Evolutionary conservation across 2,329 filamentous ascomycete genomes (phyloP).

Genomic region (Alternaria sp.): DNA sequence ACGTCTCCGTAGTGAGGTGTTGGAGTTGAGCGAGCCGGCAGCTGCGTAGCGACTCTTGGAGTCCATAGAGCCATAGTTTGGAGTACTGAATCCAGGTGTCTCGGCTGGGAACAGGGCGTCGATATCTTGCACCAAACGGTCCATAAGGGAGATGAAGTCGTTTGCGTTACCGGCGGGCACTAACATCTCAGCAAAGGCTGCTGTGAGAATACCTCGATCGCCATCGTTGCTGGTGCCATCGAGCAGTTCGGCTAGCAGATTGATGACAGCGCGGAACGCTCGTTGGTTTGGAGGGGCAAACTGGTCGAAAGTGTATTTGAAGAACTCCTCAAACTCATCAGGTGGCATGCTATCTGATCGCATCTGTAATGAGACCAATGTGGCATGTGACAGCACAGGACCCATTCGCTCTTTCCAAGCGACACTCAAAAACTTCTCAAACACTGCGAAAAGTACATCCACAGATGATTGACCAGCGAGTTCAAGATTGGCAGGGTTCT

Average conservation of each 20-base stretch:
- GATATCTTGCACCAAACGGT: conserved; percentile 87
- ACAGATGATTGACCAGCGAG: conserved; percentile 75
- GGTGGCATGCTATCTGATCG: conserved; percentile 67
- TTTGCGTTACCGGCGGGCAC: conserved; percentile 78
- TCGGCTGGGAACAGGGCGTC: conserved; percentile 82
- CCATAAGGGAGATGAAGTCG: conserved; percentile 85
- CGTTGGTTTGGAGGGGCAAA: conserved; percentile 68
- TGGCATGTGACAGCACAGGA: conserved; percentile 74
- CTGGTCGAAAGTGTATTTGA: conserved; percentile 59
- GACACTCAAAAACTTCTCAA: conserved; percentile 88
- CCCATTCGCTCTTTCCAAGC: conserved; percentile 92
- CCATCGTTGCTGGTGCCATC: conserved; percentile 91
- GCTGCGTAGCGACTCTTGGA: conserved; percentile 65
- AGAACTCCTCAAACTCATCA: conserved; percentile 71
- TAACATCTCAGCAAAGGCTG: conserved; percentile 86
- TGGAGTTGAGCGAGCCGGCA: conserved; percentile 80
- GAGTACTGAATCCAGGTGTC: conserved; percentile 53
- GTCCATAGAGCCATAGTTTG: conserved; percentile 65
- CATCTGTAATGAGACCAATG: conserved; percentile 76
- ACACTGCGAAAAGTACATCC: conserved; percentile 87
- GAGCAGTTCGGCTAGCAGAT: conserved; percentile 82
- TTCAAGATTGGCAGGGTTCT: conserved; percentile 80
- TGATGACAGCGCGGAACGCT: conserved; percentile 83
- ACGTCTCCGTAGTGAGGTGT: conserved; percentile 83
- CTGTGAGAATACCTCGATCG: conserved; percentile 84